These are phyloP conservation scores for Hyphopichia buzzinii DNA, from an alignment of 1,139 yeast genomes.

Conservation along the genomic window DNA sequence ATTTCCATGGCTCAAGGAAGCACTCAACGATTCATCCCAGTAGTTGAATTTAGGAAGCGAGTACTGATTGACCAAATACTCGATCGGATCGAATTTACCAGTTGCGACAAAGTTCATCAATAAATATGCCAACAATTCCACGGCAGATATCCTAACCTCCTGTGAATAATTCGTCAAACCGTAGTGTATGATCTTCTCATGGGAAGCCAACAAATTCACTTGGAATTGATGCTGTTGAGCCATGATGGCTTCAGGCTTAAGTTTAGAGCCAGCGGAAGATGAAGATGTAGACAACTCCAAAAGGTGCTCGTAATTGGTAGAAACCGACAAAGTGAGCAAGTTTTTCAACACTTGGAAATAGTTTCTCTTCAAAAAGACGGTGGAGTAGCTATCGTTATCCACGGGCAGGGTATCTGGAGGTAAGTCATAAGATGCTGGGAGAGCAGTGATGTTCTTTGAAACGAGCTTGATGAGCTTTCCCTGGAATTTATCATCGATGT, in stretches of 20 bases:
- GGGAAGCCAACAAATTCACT: conserved; percentile 22
- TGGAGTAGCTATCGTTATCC: conserved; percentile 16
- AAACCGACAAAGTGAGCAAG: conserved; percentile 29
- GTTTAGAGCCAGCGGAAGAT: conserved; percentile 36
- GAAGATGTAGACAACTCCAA: conserved; percentile 38
- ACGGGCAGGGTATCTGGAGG: conserved; percentile 13
- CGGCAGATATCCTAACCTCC: conserved; percentile 39
- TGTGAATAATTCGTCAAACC: conserved; percentile 33
- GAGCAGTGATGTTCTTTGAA: conserved; percentile 24
- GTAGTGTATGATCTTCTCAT: conserved; percentile 30
- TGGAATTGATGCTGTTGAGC: conserved; percentile 41
- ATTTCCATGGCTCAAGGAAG: conserved; percentile 15
- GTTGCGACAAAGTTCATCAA: conserved; percentile 40
- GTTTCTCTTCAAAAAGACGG: conserved; percentile 30
- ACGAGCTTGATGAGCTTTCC: conserved; percentile 35
- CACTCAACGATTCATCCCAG: conserved; percentile 24
- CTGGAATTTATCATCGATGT: conserved; percentile 42
- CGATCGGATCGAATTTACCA: conserved; percentile 36
- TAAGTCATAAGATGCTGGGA: conserved; percentile 18
- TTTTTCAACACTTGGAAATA: conserved; percentile 34
- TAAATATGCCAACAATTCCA: conserved; percentile 35
- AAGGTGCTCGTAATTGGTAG: conserved; percentile 39
- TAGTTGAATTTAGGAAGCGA: conserved; percentile 25
- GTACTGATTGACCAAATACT: conserved; percentile 33
- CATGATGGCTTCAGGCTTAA: conserved; percentile 47